Evolutionary conservation across 75 land plant genomes (phyloP).

Genomic region (Sequoia sempervirens): DNA sequence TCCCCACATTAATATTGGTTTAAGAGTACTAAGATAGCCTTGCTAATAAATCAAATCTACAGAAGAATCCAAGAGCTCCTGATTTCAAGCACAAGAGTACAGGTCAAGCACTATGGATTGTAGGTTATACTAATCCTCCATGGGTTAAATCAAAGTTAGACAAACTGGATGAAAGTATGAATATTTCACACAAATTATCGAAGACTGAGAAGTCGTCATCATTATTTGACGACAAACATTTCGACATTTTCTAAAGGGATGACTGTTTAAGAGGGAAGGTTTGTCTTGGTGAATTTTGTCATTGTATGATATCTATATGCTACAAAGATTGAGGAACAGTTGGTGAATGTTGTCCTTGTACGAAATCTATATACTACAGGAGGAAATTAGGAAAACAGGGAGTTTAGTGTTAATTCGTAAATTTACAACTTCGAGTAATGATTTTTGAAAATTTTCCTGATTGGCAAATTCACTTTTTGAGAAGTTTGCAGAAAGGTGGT

Average conservation of each 20-base stretch:
- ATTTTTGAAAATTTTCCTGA: no score
- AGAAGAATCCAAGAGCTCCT: constrained; percentile 25
- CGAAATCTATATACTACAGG: no score
- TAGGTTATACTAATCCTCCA: constrained; percentile 33
- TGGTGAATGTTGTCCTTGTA: no score
- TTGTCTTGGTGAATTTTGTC: no score
- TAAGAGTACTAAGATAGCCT: neutral
- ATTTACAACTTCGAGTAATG: no score
- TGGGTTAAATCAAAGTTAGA: constrained; percentile 53
- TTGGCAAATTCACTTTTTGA: no score
- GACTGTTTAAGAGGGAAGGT: neutral
- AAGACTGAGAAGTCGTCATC: neutral
- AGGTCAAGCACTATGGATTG: constrained; percentile 44
- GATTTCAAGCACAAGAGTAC: constrained; percentile 65
- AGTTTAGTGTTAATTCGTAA: no score
- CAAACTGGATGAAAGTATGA: constrained; percentile 22
- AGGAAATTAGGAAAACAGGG: no score
- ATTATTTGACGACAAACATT: neutral
- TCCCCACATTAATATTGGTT: neutral
- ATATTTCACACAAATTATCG: neutral
- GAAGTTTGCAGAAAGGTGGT: no score
- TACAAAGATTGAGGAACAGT: no score
- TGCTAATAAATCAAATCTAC: neutral
- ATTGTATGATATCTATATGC: no score
- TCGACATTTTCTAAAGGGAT: neutral